Evolutionary conservation across 2,329 filamentous ascomycete species (phyloP).

Genomic region (Dactylellina leptospora): DNA sequence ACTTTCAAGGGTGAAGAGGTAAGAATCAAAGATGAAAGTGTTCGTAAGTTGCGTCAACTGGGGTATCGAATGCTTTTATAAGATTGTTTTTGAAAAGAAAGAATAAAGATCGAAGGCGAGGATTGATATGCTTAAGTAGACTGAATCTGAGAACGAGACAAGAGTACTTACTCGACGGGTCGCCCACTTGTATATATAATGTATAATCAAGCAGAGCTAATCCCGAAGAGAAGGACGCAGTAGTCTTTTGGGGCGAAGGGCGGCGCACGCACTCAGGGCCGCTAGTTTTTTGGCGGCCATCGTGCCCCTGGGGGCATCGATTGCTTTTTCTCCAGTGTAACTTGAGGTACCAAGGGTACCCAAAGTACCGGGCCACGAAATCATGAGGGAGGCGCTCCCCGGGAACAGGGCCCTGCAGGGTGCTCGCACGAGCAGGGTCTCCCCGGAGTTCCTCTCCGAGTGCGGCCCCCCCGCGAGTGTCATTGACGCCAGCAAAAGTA

Average conservation of each 20-base stretch:
- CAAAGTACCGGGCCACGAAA: conserved; percentile 31
- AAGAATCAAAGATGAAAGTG: conserved; percentile 18
- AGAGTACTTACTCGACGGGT: conserved; percentile 28
- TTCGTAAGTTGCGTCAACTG: conserved; percentile 28
- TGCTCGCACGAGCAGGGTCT: conserved; percentile 10
- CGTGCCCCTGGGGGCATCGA: neutral
- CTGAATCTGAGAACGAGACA: conserved; percentile 34
- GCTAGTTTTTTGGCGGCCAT: conserved; percentile 22
- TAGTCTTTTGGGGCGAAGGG: conserved; percentile 15
- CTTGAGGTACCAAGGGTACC: conserved; percentile 36
- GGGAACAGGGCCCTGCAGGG: neutral
- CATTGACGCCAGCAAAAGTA: conserved; percentile 32
- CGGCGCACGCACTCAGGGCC: conserved; percentile 32
- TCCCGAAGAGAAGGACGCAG: conserved; percentile 30
- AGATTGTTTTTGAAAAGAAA: conserved; percentile 32
- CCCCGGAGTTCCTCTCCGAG: conserved; percentile 14
- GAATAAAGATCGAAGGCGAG: conserved; percentile 35
- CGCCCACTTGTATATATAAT: conserved; percentile 50
- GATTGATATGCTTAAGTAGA: conserved; percentile 49
- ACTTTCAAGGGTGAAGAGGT: conserved; percentile 20
- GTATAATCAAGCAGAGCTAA: conserved; percentile 29
- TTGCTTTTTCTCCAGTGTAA: conserved; percentile 39
- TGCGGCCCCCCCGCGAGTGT: conserved; percentile 37
- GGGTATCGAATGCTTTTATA: conserved; percentile 49
- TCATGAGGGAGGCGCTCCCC: neutral